Evolutionary conservation across 345 rosid species (phyloP).

Genomic region (Bretschneidera sinensis): DNA sequence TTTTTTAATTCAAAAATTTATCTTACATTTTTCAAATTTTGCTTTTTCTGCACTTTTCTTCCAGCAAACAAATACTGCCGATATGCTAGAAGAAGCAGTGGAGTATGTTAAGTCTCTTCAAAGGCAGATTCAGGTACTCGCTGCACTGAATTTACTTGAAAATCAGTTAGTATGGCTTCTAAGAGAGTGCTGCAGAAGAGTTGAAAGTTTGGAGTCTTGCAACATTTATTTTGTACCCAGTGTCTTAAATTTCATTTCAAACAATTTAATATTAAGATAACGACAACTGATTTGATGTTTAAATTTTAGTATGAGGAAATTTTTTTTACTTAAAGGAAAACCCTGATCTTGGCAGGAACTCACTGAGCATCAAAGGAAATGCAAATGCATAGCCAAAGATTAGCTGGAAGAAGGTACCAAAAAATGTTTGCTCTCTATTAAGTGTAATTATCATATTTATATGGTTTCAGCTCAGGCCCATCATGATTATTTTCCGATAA

Average conservation of each 20-base stretch:
- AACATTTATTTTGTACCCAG: background rate
- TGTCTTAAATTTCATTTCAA: background rate
- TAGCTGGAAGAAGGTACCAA: constrained; percentile 22
- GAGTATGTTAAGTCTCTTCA: constrained; percentile 74
- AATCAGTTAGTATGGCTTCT: constrained; percentile 2
- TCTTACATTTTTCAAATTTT: background rate
- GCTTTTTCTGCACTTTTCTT: constrained; percentile 1
- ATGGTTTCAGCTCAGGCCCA: constrained; percentile 2
- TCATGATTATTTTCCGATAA: constrained; percentile 5
- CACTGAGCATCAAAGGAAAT: constrained; percentile 58
- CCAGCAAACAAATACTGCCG: constrained; percentile 94
- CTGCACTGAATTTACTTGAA: constrained; percentile 1
- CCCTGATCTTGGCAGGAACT: constrained; percentile 50
- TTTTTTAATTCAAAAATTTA: background rate
- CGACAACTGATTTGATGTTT: background rate
- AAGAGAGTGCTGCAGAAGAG: background rate
- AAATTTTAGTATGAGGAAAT: background rate
- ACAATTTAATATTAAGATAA: constrained; percentile 4
- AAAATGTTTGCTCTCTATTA: background rate
- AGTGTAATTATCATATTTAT: constrained; percentile 10
- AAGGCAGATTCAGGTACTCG: constrained; percentile 69
- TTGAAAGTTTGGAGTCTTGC: background rate
- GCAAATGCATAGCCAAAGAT: constrained; percentile 57
- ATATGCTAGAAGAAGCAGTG: constrained; percentile 84
- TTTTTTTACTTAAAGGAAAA: constrained; percentile 4